phyloP scores from a whole-genome alignment of 768 basidiomycete species.

The Xerocomus potaroensis region DNA sequence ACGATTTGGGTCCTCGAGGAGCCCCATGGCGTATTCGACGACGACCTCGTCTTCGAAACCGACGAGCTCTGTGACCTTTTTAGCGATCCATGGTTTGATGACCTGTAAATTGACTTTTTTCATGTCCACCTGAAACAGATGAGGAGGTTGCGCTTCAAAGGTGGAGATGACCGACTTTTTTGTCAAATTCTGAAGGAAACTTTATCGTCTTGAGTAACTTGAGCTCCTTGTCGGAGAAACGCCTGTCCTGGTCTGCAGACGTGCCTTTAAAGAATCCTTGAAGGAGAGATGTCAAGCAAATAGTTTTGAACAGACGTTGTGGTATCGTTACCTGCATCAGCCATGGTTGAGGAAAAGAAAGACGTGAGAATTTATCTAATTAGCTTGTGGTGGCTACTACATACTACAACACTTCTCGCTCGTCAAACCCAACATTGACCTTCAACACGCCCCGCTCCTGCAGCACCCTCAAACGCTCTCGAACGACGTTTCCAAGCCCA shows the following conservation, averaged over 20 bases:
- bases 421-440: constrained; percentile 30
- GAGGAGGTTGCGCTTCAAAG: neutral
- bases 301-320: constrained; percentile 10
- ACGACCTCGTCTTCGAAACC: constrained; percentile 97
- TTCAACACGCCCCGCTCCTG: constrained; percentile 26
- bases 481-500: constrained; percentile 22
- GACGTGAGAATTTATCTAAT: constrained; percentile 23
- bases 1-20: constrained; percentile 80
- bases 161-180: constrained; percentile 52
- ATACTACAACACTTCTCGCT: constrained; percentile 26
- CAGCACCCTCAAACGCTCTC: constrained; percentile 18
- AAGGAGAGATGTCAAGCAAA: constrained; percentile 1
- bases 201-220: constrained; percentile 86
- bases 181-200: constrained; percentile 85
- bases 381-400: neutral
- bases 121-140: constrained; percentile 71
- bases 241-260: constrained; percentile 84
- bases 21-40: constrained; percentile 92
- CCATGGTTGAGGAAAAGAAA: constrained; percentile 39
- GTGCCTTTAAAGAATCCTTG: constrained; percentile 88
- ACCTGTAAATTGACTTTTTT: constrained; percentile 91
- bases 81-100: constrained; percentile 93
- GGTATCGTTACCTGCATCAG: constrained; percentile 48
- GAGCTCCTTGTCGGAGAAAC: constrained; percentile 93
- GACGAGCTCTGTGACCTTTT: constrained; percentile 84